phyloP scores from a whole-genome alignment of 306 rosid species.

The Pachyrhizus erosus region DNA sequence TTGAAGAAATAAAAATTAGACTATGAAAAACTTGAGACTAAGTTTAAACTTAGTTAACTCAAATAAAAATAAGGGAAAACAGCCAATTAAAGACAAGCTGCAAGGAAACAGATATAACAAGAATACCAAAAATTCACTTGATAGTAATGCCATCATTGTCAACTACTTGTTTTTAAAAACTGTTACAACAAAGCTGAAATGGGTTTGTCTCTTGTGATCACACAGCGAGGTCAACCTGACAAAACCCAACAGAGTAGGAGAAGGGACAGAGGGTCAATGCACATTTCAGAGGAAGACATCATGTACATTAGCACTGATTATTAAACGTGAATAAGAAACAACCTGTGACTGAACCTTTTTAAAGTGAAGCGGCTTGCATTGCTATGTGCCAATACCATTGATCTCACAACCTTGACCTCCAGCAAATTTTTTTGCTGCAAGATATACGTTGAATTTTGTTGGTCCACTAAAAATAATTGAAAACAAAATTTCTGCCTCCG shows the following conservation, averaged over 20 bases:
- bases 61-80: too few species aligned
- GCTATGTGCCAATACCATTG: background rate
- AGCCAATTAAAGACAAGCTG: too few species aligned
- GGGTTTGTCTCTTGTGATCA: background rate
- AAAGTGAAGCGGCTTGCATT: background rate
- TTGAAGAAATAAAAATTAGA: too few species aligned
- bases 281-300: constrained; percentile 74
- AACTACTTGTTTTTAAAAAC: background rate
- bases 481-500: constrained; percentile 13
- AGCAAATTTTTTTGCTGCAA: constrained; percentile 9
- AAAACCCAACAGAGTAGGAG: constrained; percentile 48
- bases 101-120: too few species aligned
- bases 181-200: background rate
- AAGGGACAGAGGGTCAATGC: constrained; percentile 72
- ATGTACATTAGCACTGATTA: constrained; percentile 44
- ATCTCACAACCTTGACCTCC: constrained; percentile 21
- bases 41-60: too few species aligned
- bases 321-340: constrained; percentile 13
- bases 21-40: too few species aligned
- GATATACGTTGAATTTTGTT: constrained; percentile 23
- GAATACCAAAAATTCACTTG: background rate
- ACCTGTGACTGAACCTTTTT: constrained; percentile 1
- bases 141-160: background rate
- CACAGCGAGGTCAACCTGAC: constrained; percentile 83
- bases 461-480: constrained; percentile 9